These are phyloP conservation scores for Colletotrichum sp. DNA, from an alignment of 2,329 filamentous ascomycete species.

Conservation along the genomic window DNA sequence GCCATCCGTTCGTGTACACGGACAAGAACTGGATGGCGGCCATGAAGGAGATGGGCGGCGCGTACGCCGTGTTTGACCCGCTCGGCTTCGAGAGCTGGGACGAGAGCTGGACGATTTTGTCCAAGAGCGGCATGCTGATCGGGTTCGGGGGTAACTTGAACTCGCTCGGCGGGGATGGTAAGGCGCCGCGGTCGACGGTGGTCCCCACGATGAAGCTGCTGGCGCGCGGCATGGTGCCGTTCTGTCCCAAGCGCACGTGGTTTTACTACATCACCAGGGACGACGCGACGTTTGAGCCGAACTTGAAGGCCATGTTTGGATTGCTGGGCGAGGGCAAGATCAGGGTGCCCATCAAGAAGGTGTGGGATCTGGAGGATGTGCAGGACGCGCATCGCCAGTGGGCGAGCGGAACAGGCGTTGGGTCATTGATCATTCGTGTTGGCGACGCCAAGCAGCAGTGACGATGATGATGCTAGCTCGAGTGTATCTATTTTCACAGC, in stretches of 20 bases:
- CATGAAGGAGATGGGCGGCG: constrained; percentile 51
- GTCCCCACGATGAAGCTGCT: constrained; percentile 39
- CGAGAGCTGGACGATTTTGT: constrained; percentile 51
- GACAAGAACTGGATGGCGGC: constrained; percentile 53
- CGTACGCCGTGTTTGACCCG: constrained; percentile 51
- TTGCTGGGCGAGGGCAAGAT: constrained; percentile 36
- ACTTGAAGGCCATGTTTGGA: constrained; percentile 33
- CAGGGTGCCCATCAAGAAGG: constrained; percentile 38
- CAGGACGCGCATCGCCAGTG: constrained; percentile 40
- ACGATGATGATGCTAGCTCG: not conserved
- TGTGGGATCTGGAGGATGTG: constrained; percentile 46
- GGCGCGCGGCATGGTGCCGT: constrained; percentile 20
- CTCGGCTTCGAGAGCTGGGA: constrained; percentile 56
- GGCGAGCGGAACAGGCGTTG: constrained; percentile 37
- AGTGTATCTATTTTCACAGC: not conserved
- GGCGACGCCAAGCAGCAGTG: not conserved
- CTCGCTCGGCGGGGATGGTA: constrained; percentile 30
- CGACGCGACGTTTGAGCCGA: constrained; percentile 33
- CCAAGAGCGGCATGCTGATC: constrained; percentile 41
- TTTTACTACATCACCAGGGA: constrained; percentile 43
- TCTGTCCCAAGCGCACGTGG: constrained; percentile 29
- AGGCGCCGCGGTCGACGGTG: constrained; percentile 34
- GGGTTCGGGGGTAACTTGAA: constrained; percentile 42
- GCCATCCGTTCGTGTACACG: constrained; percentile 48
- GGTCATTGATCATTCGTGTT: constrained; percentile 38